Percentiles rank a stretch among this genome's conserved stretches.
Conservation (phyloP, 1,284 basidiomycete species). For the Bondarzewia mesenterica region DNA sequence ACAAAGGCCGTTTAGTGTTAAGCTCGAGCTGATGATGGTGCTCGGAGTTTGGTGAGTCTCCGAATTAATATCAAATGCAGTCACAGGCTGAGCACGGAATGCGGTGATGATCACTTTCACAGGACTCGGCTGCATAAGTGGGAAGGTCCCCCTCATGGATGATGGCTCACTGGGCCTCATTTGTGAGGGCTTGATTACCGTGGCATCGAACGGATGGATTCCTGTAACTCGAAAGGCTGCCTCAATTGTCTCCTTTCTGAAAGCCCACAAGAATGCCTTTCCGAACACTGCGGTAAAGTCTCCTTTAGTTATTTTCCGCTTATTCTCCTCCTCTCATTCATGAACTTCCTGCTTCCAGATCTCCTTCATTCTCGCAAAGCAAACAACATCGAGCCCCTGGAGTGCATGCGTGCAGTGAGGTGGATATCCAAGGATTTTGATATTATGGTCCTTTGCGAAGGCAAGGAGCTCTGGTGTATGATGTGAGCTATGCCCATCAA, state of each 20-base stretch:
- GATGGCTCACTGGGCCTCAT: conserved; percentile 28
- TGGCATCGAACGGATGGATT: conserved; percentile 25
- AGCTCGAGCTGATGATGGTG: neutral
- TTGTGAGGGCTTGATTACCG: conserved; percentile 23
- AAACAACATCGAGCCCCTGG: conserved; percentile 28
- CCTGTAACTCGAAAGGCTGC: conserved; percentile 31
- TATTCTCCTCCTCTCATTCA: conserved; percentile 13
- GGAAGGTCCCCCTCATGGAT: conserved; percentile 16
- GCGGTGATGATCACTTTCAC: conserved; percentile 12
- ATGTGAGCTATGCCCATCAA: conserved; percentile 28
- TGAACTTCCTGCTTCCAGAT: conserved; percentile 15
- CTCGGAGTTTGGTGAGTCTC: conserved; percentile 12
- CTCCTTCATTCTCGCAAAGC: conserved; percentile 17
- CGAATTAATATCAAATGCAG: neutral
- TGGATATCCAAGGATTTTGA: conserved; percentile 17
- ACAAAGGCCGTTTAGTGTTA: neutral
- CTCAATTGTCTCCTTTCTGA: conserved; percentile 24
- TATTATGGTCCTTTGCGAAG: conserved; percentile 20
- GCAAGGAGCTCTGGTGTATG: conserved; percentile 3
- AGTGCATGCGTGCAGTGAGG: conserved; percentile 21
- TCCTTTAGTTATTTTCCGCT: conserved; percentile 11
- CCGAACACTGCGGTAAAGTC: conserved; percentile 29
- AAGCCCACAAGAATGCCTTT: conserved; percentile 21
- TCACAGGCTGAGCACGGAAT: neutral
- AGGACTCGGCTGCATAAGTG: conserved; percentile 16